phyloP scores from a whole-genome alignment of 495 filamentous ascomycete genomes.

The Penicillium subrubescens region DNA sequence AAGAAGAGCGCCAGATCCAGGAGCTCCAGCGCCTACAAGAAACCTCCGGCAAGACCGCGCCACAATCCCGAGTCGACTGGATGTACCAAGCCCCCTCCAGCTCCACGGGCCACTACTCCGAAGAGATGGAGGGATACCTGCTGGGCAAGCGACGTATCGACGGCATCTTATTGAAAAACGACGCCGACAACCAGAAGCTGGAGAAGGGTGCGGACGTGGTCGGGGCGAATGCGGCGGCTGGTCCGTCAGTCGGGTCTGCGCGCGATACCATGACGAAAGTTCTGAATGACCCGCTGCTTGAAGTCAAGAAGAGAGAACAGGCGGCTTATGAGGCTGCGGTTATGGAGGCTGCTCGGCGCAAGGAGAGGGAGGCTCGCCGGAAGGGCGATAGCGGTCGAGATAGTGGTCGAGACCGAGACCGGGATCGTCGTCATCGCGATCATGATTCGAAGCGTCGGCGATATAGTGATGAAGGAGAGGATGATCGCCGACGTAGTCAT shows the following conservation, averaged over 20 bases:
- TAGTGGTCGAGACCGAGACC: conserved; percentile 26
- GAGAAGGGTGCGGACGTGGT: conserved; percentile 76
- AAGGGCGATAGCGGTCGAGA: conserved; percentile 43
- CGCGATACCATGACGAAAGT: conserved; percentile 84
- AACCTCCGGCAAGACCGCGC: conserved; percentile 76
- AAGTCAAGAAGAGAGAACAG: conserved; percentile 91
- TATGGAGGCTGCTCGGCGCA: conserved; percentile 75
- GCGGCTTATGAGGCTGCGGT: conserved; percentile 86
- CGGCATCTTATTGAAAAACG: conserved; percentile 76
- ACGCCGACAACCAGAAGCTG: conserved; percentile 70
- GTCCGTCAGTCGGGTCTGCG: conserved; percentile 60
- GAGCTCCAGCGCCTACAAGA: conserved; percentile 91
- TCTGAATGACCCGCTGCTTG: conserved; percentile 82
- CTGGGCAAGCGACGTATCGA: conserved; percentile 92
- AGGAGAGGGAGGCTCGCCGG: conserved; percentile 59
- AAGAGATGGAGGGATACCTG: conserved; percentile 93
- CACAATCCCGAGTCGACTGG: conserved; percentile 86
- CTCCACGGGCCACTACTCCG: conserved; percentile 76
- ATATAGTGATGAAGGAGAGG: conserved; percentile 32
- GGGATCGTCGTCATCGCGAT: conserved; percentile 24
- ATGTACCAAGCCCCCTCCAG: conserved; percentile 91
- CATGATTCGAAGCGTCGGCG: conserved; percentile 32
- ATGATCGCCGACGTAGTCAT: conserved; percentile 31
- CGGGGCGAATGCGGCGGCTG: conserved; percentile 58
- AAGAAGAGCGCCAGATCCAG: conserved; percentile 90